phyloP scores from a whole-genome alignment of 176 grass and related monocot species.

The Phyllostachys edulis region DNA sequence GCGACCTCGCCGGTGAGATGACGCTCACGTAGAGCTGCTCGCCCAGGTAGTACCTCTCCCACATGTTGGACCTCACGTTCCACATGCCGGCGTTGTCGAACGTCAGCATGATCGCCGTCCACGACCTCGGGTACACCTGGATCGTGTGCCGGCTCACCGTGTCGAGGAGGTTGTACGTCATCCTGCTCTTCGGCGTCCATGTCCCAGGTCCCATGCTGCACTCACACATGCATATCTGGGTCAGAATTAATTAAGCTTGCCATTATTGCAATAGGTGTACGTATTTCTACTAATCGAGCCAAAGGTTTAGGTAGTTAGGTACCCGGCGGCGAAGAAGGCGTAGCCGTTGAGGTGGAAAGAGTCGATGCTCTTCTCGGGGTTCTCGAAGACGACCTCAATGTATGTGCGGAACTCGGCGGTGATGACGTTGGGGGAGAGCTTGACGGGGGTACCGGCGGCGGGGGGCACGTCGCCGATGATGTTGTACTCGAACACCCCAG shows the following conservation, averaged over 20 bases:
- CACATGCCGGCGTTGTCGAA: slow-evolving; percentile 99
- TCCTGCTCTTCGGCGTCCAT: slow-evolving; percentile 48
- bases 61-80: slow-evolving; percentile 76
- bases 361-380: slow-evolving; percentile 80
- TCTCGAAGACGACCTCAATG: slow-evolving; percentile 88
- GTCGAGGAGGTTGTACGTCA: slow-evolving; percentile 81
- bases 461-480: slow-evolving; percentile 66
- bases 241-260: not conserved
- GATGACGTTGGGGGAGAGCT: slow-evolving; percentile 64
- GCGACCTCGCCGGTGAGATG: slow-evolving; percentile 62
- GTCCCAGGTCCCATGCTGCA: slow-evolving; percentile 79
- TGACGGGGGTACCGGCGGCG: not conserved
- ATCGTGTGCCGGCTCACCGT: slow-evolving; percentile 91
- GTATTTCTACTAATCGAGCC: not conserved
- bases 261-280: not conserved
- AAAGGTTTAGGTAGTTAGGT: not conserved
- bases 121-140: slow-evolving; percentile 93
- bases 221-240: not conserved
- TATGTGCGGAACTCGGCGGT: slow-evolving; percentile 65
- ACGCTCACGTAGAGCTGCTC: slow-evolving; percentile 87
- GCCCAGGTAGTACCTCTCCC: slow-evolving; percentile 78
- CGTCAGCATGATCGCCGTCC: slow-evolving; percentile 87
- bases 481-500: slow-evolving; percentile 79
- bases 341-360: slow-evolving; percentile 79
- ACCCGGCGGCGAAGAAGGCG: slow-evolving; percentile 90